A percentile compares a stretch with the other conserved stretches of the same genome.
Evolutionary conservation across 192 early-diverging fungal species (phyloP).

Genomic region (Geranomyces michiganensis): DNA sequence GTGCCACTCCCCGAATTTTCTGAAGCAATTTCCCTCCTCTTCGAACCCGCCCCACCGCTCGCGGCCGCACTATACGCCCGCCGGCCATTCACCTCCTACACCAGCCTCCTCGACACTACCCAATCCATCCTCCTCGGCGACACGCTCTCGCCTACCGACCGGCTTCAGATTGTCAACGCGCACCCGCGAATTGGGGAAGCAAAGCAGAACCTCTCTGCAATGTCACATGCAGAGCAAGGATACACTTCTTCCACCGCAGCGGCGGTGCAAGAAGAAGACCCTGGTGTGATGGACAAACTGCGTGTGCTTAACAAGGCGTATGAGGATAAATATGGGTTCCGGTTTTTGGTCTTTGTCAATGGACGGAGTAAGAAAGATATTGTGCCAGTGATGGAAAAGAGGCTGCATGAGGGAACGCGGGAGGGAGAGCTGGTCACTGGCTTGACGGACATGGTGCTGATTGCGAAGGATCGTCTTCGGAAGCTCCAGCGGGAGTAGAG

Average conservation of each 20-base stretch:
- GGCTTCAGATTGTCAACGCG: slow-evolving; percentile 82
- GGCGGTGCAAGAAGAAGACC: slow-evolving; percentile 16
- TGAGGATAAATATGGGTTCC: slow-evolving; percentile 54
- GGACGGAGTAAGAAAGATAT: slow-evolving; percentile 67
- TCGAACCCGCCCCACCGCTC: slow-evolving; percentile 85
- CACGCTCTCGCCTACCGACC: slow-evolving; percentile 56
- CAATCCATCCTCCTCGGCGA: slow-evolving; percentile 30
- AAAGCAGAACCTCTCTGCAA: slow-evolving; percentile 34
- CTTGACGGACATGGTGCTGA: slow-evolving; percentile 31
- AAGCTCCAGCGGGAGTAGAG: too few species aligned
- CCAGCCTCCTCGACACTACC: slow-evolving; percentile 61
- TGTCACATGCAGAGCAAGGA: slow-evolving; percentile 41
- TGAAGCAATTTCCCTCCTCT: slow-evolving; percentile 59
- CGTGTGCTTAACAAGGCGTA: slow-evolving; percentile 45
- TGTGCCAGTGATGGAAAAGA: slow-evolving; percentile 73
- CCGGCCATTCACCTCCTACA: slow-evolving; percentile 70
- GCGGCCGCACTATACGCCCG: slow-evolving; percentile 58
- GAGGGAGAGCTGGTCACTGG: slow-evolving; percentile 71
- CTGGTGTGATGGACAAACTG: slow-evolving; percentile 37
- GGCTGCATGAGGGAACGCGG: slow-evolving; percentile 63
- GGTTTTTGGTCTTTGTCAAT: slow-evolving; percentile 56
- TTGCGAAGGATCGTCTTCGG: too few species aligned
- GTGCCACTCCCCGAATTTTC: slow-evolving; percentile 24
- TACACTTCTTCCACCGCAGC: too few species aligned
- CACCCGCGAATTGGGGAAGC: slow-evolving; percentile 81